These are phyloP conservation scores for Penicillium sp. DNA, from an alignment of 2,329 filamentous ascomycete genomes.

Conservation along the genomic window DNA sequence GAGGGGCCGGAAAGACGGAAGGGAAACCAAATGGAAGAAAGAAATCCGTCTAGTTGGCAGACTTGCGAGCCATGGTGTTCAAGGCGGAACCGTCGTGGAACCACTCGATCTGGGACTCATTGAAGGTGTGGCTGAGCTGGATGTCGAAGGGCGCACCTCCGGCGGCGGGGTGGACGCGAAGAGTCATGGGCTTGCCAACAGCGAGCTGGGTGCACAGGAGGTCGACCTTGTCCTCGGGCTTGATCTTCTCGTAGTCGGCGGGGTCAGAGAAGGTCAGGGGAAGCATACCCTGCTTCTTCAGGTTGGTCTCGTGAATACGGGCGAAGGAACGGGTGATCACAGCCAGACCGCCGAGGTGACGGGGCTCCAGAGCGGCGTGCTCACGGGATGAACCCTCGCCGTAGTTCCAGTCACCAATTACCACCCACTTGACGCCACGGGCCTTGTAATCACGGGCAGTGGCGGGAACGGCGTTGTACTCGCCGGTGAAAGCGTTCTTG, in stretches of 20 bases:
- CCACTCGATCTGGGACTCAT: conserved; percentile 96
- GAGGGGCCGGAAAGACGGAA: neutral
- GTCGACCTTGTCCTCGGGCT: conserved; percentile 88
- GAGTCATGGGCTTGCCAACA: conserved; percentile 88
- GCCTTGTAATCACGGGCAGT: conserved; percentile 98
- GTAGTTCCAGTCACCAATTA: conserved; percentile 99
- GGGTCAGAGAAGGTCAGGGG: conserved; percentile 92
- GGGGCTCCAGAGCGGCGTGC: conserved; percentile 95
- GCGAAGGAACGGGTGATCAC: conserved; percentile 96
- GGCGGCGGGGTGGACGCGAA: conserved; percentile 87
- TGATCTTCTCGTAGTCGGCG: conserved; percentile 96
- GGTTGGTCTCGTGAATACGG: conserved; percentile 99
- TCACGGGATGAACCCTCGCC: conserved; percentile 97
- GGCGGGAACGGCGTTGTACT: conserved; percentile 83
- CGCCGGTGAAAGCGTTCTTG: conserved; percentile 80
- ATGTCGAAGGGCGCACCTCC: conserved; percentile 72
- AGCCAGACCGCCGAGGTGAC: conserved; percentile 92
- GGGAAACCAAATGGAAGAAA: neutral
- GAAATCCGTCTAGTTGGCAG: conserved; percentile 30
- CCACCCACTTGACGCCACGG: conserved; percentile 94
- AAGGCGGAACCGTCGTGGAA: conserved; percentile 97
- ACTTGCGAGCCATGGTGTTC: conserved; percentile 92
- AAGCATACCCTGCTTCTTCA: conserved; percentile 99
- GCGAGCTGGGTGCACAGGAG: conserved; percentile 83
- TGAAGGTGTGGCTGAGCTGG: conserved; percentile 92